Evolutionary conservation across 495 filamentous ascomycete genomes (phyloP), one percentile per base, ranked within the genome.

Genomic region (Xylaria palmicola): DNA sequence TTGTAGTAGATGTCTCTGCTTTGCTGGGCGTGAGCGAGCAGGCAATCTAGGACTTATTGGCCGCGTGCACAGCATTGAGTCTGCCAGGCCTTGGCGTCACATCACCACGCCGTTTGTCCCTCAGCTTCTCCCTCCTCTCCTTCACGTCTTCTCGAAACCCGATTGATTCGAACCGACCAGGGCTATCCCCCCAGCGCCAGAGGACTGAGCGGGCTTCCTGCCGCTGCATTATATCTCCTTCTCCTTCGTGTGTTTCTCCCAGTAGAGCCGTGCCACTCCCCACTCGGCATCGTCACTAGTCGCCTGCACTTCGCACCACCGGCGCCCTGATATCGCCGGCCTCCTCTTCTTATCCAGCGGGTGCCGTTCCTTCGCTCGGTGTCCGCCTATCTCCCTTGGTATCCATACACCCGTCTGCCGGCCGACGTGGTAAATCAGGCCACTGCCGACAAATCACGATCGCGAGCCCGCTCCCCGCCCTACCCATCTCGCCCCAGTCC

Each of bases 1-100:
- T n/a, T n/a, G n/a, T n/a, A n/a, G n/a, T n/a, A n/a, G n/a, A n/a
- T n/a, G n/a, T n/a, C n/a, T n/a, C n/a, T n/a, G n/a, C n/a, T n/a
- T n/a, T n/a, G n/a, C n/a, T n/a, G n/a, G n/a, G n/a, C n/a, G n/a
- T 52, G n/a, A 52, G 30, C 17, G 49, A 59, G 52, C 26, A 51
- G 32, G 22, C 17, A 36, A 17, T 58, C n/a, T 8, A 15, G 15
- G 6, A 12, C 50, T 24, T 15, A 55, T 30, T 30, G 32, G 20
- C 20, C 10, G 50, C 20, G 40, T 45, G 40, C 56, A 58, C 34
- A 59, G 47, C 54, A 50, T 60, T 60, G n/a, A 40, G 56, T 63
- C 53, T 63, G 53, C 6, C 37, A 48, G 48, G 54, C 54, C 65
- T 68, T 70, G 68, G 68, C 68, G 63, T 70, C 62, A 63, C 68